Conservation (phyloP, 768 basidiomycete species). For the Crepidotus variabilis region DNA sequence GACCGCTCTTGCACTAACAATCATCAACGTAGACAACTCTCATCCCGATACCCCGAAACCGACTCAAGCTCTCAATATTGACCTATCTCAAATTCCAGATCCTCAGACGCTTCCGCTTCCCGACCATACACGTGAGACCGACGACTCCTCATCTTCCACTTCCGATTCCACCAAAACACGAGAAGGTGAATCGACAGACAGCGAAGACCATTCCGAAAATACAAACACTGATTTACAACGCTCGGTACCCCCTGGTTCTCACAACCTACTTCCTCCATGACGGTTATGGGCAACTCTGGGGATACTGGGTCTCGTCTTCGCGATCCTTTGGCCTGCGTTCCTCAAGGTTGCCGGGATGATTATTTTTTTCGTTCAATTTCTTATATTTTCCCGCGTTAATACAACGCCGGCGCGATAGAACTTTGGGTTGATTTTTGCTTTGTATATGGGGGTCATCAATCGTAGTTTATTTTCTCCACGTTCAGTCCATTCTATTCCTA, state of each 20-base stretch:
- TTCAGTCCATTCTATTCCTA: too few species aligned
- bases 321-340: conserved; percentile 11
- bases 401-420: neutral
- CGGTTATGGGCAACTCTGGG: conserved; percentile 19
- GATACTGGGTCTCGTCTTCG: conserved; percentile 10
- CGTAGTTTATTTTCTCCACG: too few species aligned
- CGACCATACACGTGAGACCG: neutral
- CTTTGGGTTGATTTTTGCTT: too few species aligned
- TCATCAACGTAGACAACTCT: neutral
- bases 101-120: neutral
- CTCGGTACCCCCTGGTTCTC: neutral
- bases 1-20: neutral
- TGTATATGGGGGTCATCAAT: too few species aligned
- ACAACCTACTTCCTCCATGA: conserved; percentile 13
- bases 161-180: conserved; percentile 11
- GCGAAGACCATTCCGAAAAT: conserved; percentile 1
- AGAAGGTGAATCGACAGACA: conserved; percentile 9
- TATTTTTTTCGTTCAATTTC: conserved; percentile 5
- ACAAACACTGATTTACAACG: neutral
- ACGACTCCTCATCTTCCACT: neutral
- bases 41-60: neutral
- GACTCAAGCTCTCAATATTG: too few species aligned
- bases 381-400: conserved; percentile 1
- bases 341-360: conserved; percentile 15
- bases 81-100: neutral